Evolutionary conservation across 2,329 filamentous ascomycete genomes (phyloP), one percentile per base, ranked within the genome.

Genomic region (Lomentospora prolificans): DNA sequence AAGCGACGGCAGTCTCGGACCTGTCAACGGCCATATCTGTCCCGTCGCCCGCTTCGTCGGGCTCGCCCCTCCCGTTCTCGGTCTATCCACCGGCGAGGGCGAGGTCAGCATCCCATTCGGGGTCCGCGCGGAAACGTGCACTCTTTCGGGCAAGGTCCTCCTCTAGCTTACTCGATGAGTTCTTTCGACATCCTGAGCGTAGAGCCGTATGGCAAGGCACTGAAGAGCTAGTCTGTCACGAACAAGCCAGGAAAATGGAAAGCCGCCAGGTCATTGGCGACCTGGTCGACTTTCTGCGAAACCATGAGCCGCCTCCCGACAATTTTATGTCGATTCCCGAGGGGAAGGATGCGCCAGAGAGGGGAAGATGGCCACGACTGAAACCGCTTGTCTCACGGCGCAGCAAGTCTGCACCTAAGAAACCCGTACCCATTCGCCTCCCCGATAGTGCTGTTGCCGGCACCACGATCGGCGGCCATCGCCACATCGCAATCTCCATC

Each of bases 401-500:
- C 48, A 72, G 67, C 60, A 73, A 69, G 60, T 69, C 67, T 0
- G 41, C 53, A 19, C 53, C 53, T 25, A 55, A 36, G 28, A 48
- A 30, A n/a, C 53, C 41, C 19, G 27, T 64, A 28, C 68, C 64
- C 14, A 67, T 73, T 31, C 67, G 62, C 31, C 70, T 83, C 3
- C 80, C 80, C 7, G 79, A 84, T 62, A 76, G 75, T 24, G 79
- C 79, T 10, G 70, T 84, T 12, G 75, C 77, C 3, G 76, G 78
- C 6, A 76, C 67, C 33, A 83, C 79, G 0, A 76, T 66, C 5
- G 74, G 70, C 2, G 80, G 80, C 1, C 71, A 80, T 62, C 72
- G 77, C 3, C 77, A 84, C 61, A 82, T 84, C 59, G 78, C 80
- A 57, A 84, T 84, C 53, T 82, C 80, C 0, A 82, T 84, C 48